A percentile compares a stretch with the other conserved stretches of the same genome.
Conservation (phyloP, 2,329 filamentous ascomycete species). For the Fusarium phyllophilum region DNA sequence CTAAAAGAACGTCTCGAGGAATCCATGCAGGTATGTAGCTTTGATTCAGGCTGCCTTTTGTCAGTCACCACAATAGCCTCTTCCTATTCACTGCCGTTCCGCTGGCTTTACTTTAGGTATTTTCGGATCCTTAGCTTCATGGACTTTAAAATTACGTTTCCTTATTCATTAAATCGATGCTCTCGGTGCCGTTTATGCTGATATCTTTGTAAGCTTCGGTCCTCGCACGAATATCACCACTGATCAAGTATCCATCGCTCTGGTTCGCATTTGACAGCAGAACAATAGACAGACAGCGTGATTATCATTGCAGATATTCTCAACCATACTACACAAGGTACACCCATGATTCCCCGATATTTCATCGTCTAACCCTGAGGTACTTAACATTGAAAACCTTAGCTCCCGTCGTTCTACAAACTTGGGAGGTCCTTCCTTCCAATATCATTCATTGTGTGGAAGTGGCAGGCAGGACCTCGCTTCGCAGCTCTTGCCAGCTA, state of each 20-base stretch:
- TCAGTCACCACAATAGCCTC: neutral
- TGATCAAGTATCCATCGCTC: neutral
- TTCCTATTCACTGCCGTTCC: neutral
- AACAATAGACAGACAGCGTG: too few relatives aligned
- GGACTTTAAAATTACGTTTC: neutral
- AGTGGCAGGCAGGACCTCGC: neutral
- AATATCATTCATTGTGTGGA: neutral
- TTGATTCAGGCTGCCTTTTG: neutral
- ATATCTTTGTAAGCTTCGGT: neutral
- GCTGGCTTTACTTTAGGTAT: too few relatives aligned
- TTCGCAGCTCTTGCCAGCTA: slow-evolving; percentile 14
- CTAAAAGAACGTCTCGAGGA: neutral
- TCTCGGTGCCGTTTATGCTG: neutral
- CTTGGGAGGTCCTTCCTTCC: neutral
- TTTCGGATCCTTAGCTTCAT: neutral
- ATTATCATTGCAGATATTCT: neutral
- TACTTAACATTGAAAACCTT: neutral
- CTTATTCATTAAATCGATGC: neutral
- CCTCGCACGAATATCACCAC: neutral
- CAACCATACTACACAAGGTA: neutral
- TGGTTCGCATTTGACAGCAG: neutral
- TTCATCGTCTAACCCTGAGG: neutral
- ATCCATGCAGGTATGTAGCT: neutral
- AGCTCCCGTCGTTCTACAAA: neutral
- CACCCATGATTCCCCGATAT: neutral